phyloP scores from a whole-genome alignment of 192 early-diverging fungal genomes.

The Chytriomyces sp. region DNA sequence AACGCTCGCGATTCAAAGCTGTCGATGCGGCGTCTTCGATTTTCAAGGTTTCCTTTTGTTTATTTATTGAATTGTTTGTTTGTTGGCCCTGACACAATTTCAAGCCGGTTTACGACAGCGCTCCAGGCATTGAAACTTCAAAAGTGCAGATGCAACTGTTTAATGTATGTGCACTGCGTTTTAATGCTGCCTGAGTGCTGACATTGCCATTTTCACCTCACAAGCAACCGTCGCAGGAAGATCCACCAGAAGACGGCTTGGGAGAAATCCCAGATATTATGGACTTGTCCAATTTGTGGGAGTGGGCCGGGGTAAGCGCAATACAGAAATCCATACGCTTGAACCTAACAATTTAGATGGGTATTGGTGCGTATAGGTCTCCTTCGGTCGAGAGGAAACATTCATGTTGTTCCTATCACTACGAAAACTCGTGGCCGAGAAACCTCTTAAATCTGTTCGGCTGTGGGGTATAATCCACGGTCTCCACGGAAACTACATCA shows the following conservation, averaged over 20 bases:
- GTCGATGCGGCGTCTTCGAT: slow-evolving; percentile 41
- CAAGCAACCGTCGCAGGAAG: slow-evolving; percentile 43
- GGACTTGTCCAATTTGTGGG: slow-evolving; percentile 60
- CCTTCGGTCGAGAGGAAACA: slow-evolving; percentile 61
- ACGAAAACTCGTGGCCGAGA: slow-evolving; percentile 53
- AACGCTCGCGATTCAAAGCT: slow-evolving; percentile 45
- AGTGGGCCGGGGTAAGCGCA: slow-evolving; percentile 63
- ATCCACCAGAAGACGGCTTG: slow-evolving; percentile 43
- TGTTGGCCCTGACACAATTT: background rate
- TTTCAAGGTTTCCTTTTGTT: slow-evolving; percentile 39
- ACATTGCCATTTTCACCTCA: background rate
- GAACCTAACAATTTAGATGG: background rate
- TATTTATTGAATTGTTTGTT: background rate
- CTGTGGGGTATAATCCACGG: slow-evolving; percentile 64
- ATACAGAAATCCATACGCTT: background rate
- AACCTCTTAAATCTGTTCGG: slow-evolving; percentile 61
- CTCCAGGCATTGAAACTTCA: slow-evolving; percentile 26
- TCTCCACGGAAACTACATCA: slow-evolving; percentile 50
- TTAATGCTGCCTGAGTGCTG: background rate
- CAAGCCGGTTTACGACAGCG: slow-evolving; percentile 31
- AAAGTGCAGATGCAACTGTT: slow-evolving; percentile 49
- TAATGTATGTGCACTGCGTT: slow-evolving; percentile 36
- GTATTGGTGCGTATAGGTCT: slow-evolving; percentile 35
- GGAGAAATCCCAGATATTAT: slow-evolving; percentile 68
- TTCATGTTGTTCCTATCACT: slow-evolving; percentile 62